Conservation (phyloP, 164 flowering plant species). For the Kalanchoe fedtschenkoi region DNA sequence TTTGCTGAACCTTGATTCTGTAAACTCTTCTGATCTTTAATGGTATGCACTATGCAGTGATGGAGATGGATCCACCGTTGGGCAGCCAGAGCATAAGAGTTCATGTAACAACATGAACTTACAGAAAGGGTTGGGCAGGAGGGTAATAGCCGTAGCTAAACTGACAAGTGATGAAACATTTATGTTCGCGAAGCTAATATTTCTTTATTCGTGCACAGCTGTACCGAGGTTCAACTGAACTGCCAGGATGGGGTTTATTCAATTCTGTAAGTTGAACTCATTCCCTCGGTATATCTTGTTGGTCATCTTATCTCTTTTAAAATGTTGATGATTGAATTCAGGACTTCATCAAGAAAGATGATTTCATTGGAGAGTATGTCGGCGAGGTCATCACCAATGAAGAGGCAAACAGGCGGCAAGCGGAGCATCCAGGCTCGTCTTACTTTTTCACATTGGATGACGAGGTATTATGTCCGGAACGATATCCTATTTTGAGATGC, state of each 20-base stretch:
- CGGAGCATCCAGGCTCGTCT: too few species aligned
- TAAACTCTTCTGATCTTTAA: not conserved
- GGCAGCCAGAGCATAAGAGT: not conserved
- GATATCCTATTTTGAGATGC: too few species aligned
- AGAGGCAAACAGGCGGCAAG: too few species aligned
- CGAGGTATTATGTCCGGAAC: too few species aligned
- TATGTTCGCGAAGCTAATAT: not conserved
- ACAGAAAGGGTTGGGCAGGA: not conserved
- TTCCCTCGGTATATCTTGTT: not conserved
- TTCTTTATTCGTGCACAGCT: not conserved
- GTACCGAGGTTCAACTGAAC: not conserved
- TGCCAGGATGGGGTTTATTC: not conserved
- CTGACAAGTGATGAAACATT: not conserved
- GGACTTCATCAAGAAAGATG: not conserved
- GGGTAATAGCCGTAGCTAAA: not conserved
- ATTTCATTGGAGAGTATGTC: too few species aligned
- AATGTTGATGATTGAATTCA: not conserved
- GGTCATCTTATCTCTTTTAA: not conserved
- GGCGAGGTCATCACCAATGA: too few species aligned
- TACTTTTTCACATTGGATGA: too few species aligned
- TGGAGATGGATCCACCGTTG: not conserved
- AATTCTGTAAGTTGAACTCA: not conserved
- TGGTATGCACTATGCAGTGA: not conserved
- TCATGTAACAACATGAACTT: not conserved
- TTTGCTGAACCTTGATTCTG: not conserved